Conservation (phyloP, 257 asterid genomes). For the Solanum chiquidenum region DNA sequence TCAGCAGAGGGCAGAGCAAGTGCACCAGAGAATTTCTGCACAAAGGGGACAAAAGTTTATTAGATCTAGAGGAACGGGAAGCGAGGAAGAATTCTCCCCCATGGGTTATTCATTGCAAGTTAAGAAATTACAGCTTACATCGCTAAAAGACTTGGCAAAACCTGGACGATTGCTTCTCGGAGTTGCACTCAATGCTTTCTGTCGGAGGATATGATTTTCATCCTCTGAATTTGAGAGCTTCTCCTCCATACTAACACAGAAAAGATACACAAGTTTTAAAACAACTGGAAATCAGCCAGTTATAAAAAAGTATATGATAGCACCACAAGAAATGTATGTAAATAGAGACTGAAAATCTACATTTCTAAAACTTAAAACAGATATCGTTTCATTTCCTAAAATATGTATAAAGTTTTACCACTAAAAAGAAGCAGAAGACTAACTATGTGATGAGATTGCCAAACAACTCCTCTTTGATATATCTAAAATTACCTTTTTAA, state of each 20-base stretch:
- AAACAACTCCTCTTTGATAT: constrained; percentile 1
- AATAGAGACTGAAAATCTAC: not conserved
- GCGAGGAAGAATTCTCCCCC: not conserved
- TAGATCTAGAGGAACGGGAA: not conserved
- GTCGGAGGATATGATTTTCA: constrained; percentile 76
- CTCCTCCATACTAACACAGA: constrained; percentile 69
- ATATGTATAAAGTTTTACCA: not conserved
- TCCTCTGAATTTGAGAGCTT: constrained; percentile 58
- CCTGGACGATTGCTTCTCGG: constrained; percentile 69
- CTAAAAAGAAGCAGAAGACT: not conserved
- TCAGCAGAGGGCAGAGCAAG: constrained; percentile 60
- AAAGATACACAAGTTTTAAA: not conserved
- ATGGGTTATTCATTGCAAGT: not conserved
- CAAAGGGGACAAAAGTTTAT: constrained; percentile 2
- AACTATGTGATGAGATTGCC: not conserved
- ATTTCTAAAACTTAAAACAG: not conserved
- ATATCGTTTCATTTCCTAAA: not conserved
- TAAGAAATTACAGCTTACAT: constrained; percentile 43
- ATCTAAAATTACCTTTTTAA: constrained; percentile 46
- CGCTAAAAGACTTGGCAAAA: constrained; percentile 53
- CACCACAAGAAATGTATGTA: not conserved
- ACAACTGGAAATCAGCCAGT: not conserved
- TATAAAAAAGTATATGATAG: constrained; percentile 3
- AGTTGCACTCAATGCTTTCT: constrained; percentile 57
- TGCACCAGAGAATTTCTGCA: constrained; percentile 71